Evolutionary conservation across 108 stramenopile species (phyloP).

Genomic region (Cyclotella baltica): DNA sequence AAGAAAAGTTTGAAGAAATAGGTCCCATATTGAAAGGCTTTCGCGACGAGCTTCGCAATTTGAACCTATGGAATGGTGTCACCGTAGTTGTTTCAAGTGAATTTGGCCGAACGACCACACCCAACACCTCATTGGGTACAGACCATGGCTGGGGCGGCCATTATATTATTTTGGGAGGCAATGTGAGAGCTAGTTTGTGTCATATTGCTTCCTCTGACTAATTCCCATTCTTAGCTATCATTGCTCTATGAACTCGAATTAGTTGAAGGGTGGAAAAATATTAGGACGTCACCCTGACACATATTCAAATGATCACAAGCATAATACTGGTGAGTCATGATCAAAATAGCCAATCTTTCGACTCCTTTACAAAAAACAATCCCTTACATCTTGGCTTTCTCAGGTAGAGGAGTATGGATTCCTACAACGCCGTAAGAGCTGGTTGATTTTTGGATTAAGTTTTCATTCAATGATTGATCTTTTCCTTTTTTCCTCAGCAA

Average conservation of each 20-base stretch:
- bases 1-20: constrained; percentile 26
- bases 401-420: constrained; percentile 39
- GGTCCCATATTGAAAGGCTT: constrained; percentile 53
- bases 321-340: constrained; percentile 22
- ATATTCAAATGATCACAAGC: neutral
- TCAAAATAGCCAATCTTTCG: neutral
- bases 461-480: too few species aligned
- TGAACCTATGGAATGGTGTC: constrained; percentile 61
- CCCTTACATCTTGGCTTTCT: neutral
- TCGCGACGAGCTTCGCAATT: constrained; percentile 40
- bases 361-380: neutral
- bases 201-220: neutral
- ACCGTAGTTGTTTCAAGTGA: constrained; percentile 63
- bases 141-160: constrained; percentile 39
- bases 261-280: constrained; percentile 32
- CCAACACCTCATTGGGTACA: constrained; percentile 39
- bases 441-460: too few species aligned
- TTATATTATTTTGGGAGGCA: constrained; percentile 49
- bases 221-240: neutral
- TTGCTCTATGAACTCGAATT: too few species aligned
- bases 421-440: constrained; percentile 52
- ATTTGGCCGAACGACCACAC: constrained; percentile 62
- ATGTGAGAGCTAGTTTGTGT: constrained; percentile 14
- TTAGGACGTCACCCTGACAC: constrained; percentile 34
- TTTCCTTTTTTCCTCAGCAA: too few species aligned